A percentile compares a stretch with the other conserved stretches of the same genome.
These are phyloP conservation scores for Mycena sanguinolenta DNA, from an alignment of 768 basidiomycete species.

Conservation along the genomic window DNA sequence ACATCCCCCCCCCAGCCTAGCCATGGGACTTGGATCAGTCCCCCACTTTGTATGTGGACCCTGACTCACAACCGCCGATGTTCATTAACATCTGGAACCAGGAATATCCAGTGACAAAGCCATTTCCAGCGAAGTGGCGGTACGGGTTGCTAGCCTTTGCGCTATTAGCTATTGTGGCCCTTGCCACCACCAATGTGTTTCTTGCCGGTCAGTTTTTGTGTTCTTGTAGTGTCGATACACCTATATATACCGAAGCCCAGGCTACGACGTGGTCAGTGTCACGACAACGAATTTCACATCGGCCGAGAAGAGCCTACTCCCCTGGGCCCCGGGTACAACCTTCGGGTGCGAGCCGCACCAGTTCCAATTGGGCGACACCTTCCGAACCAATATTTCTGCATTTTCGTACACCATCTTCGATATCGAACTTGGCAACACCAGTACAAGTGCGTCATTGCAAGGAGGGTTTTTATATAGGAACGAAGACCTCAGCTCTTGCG, in stretches of 20 bases:
- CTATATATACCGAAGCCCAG: not conserved
- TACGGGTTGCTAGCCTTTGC: not conserved
- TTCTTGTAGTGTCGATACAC: no score
- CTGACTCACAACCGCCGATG: no score
- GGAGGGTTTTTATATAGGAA: not conserved
- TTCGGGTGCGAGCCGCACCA: not conserved
- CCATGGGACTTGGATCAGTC: no score
- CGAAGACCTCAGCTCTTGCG: not conserved
- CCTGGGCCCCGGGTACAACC: no score
- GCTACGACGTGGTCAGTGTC: not conserved
- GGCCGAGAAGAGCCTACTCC: not conserved
- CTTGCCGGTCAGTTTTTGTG: not conserved
- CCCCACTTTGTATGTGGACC: no score
- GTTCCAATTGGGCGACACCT: not conserved
- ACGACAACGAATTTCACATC: not conserved
- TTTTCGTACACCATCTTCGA: conserved; percentile 6
- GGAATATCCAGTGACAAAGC: conserved; percentile 5
- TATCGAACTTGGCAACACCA: not conserved
- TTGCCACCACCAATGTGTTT: not conserved
- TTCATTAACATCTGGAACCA: no score
- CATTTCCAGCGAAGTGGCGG: not conserved
- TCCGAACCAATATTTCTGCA: conserved; percentile 2
- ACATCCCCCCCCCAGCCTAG: no score
- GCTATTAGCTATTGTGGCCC: not conserved
- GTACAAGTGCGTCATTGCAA: not conserved